These are phyloP conservation scores for Dendryphion nanum DNA, from an alignment of 2,329 filamentous ascomycete genomes.

Conservation along the genomic window DNA sequence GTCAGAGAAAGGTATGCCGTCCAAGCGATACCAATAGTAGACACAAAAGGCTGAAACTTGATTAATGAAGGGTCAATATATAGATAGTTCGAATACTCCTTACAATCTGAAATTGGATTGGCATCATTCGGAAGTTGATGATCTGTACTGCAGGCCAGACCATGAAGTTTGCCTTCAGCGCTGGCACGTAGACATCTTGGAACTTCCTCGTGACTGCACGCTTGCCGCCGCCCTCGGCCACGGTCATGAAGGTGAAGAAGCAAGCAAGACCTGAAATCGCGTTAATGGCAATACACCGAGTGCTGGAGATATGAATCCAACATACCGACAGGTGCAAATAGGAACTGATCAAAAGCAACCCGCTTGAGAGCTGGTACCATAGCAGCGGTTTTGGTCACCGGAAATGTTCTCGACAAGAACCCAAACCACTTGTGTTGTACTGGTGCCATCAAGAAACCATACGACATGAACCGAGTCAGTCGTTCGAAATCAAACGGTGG, in stretches of 20 bases:
- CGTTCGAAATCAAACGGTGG: constrained; percentile 95
- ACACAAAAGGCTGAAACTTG: constrained; percentile 88
- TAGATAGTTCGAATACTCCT: constrained; percentile 35
- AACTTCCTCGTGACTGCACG: constrained; percentile 81
- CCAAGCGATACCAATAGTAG: constrained; percentile 94
- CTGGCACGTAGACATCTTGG: constrained; percentile 88
- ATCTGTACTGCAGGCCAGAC: constrained; percentile 96
- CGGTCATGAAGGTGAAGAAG: constrained; percentile 96
- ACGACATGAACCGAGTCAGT: constrained; percentile 92
- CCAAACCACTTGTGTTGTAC: constrained; percentile 95
- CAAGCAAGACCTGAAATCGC: constrained; percentile 63
- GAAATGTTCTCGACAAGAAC: constrained; percentile 78
- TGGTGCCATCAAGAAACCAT: constrained; percentile 94
- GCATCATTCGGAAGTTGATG: constrained; percentile 93
- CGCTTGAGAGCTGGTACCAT: constrained; percentile 81
- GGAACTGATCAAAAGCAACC: constrained; percentile 86
- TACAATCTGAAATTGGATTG: constrained; percentile 94
- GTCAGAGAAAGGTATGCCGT: constrained; percentile 92
- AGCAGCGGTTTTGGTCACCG: constrained; percentile 73
- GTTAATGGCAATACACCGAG: not conserved
- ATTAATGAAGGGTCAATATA: constrained; percentile 1
- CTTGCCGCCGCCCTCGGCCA: constrained; percentile 86
- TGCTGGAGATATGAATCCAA: not conserved
- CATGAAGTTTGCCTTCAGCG: constrained; percentile 91
- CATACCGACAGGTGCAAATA: constrained; percentile 85